Base-by-base conservation (phyloP, 106 monocot genomes). In the Triglochin maritima region DNA sequence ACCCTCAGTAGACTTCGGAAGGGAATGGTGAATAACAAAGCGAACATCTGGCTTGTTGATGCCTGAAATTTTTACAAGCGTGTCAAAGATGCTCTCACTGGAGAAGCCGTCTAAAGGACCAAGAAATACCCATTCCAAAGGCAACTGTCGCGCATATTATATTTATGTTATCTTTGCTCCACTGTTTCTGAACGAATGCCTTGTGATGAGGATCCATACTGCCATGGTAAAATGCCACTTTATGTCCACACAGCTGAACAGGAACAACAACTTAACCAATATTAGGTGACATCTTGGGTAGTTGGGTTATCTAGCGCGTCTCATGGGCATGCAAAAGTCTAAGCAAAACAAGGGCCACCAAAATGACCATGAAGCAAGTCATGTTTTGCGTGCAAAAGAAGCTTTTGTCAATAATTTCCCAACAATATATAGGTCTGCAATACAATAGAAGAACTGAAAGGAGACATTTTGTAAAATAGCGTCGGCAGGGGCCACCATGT, bases 31-130 rank as follows among this genome's bases (percentile, higher is more conserved):
- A 78, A 98, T 91, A 53, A 98, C 91, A 70, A 98, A 98, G 17
- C 96, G 88, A 51, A 98, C 96, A 84, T 98, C 88, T 74, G 96
- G 91, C 72, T 98, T 98, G 70, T 98, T 98, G 65, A 98, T 98
- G 75, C 96, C 96, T 98, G 70, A 69, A 78, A 74, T 65, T 52
- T 59, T 69, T 47, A 49, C 15, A 55, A 75, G 50, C 41, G 66
- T 64, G 49, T 71, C 16, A 14, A 9, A 4, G 41, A 64, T 1
- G 11, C 47, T 46, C 49, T 45, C 4, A 64, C 13, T 16, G 45
- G n/a, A 47, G 46, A 14, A 46, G 44, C 6, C 13, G 47, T 2
- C 13, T 15, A 5, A 64, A 56, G 54, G 17, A 13, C 63, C 1
- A 10, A 41, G 12, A 58, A 43, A 49, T 86, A 98, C 96, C 96